phyloP scores from a whole-genome alignment of 768 basidiomycete genomes.

The Dentipellis fragilis region DNA sequence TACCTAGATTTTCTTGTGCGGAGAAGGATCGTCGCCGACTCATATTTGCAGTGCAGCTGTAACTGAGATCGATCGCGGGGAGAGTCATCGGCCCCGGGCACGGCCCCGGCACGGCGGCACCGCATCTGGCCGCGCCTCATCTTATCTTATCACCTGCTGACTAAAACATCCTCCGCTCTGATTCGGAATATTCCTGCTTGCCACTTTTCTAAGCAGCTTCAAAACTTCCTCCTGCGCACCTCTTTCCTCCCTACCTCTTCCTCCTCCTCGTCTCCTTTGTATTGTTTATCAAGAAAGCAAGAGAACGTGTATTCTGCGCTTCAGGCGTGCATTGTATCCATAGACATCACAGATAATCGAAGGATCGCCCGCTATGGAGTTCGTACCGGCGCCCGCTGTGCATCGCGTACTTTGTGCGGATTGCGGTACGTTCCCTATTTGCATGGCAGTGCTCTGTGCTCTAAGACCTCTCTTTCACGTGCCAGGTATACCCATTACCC shows the following conservation, averaged over 20 bases:
- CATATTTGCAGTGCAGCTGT: no score
- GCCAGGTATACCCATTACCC: constrained; percentile 74
- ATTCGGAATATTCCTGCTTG: no score
- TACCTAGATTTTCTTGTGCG: no score
- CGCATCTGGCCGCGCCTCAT: neutral
- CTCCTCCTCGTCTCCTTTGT: neutral
- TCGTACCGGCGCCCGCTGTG: constrained; percentile 60
- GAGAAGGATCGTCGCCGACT: no score
- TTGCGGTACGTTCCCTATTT: constrained; percentile 46
- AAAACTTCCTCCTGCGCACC: neutral
- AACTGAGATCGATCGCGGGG: no score
- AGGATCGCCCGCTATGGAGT: constrained; percentile 49
- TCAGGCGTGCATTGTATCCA: neutral
- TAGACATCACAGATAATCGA: neutral
- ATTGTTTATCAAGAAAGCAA: neutral
- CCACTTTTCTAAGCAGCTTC: neutral
- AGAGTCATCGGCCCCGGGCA: no score
- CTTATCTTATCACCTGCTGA: neutral
- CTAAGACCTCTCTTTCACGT: constrained; percentile 1
- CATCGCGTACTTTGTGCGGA: constrained; percentile 85
- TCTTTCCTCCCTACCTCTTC: neutral
- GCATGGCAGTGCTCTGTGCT: neutral
- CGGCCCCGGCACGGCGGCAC: neutral
- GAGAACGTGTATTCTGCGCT: neutral
- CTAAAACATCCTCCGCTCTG: no score